Evolutionary conservation across 2,329 filamentous ascomycete species (phyloP).

Genomic region (Sporothrix schenckii): DNA sequence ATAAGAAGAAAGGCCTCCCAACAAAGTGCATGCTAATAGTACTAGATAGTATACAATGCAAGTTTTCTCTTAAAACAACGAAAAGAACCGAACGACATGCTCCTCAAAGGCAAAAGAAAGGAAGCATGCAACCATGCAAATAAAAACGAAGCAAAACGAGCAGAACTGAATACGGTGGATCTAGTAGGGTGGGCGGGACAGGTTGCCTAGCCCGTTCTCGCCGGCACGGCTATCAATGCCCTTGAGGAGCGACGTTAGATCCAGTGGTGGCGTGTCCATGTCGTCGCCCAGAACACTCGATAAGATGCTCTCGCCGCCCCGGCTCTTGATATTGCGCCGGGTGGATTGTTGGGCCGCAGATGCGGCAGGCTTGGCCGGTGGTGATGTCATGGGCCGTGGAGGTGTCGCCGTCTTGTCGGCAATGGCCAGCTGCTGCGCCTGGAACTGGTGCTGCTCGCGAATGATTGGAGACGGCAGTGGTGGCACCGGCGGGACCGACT

Average conservation of each 20-base stretch:
- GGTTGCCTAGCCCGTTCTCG: constrained; percentile 51
- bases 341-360: constrained; percentile 33
- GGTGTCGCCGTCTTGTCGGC: constrained; percentile 7
- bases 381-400: constrained; percentile 21
- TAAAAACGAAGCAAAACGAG: background rate
- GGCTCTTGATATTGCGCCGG: constrained; percentile 49
- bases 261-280: constrained; percentile 46
- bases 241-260: constrained; percentile 54
- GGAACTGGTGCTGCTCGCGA: constrained; percentile 35
- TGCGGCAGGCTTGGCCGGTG: constrained; percentile 22
- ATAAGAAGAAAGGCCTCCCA: background rate
- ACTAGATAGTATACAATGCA: constrained; percentile 28
- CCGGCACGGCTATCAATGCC: constrained; percentile 55
- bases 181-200: constrained; percentile 56
- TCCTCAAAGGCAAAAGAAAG: background rate
- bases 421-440: constrained; percentile 17
- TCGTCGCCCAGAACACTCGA: constrained; percentile 42
- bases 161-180: background rate
- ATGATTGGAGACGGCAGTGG: constrained; percentile 50
- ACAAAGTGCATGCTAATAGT: constrained; percentile 22
- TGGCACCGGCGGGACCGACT: constrained; percentile 59
- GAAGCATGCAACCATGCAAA: background rate
- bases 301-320: constrained; percentile 46
- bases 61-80: background rate
- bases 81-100: background rate